These are phyloP conservation scores for Akanthomyces lecanii DNA, from an alignment of 2,329 filamentous ascomycete species.

Conservation along the genomic window DNA sequence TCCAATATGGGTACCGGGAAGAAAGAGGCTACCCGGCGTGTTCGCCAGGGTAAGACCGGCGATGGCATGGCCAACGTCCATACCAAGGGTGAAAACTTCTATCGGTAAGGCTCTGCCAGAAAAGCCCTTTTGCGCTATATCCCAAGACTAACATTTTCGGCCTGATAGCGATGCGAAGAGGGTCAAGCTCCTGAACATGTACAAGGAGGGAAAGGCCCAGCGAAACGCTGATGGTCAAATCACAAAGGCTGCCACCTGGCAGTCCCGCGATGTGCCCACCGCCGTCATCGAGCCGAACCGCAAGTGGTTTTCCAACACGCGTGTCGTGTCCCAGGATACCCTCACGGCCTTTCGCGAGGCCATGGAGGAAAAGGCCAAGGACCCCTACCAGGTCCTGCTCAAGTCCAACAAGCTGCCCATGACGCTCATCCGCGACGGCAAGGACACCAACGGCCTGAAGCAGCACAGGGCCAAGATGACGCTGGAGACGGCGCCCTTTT, in stretches of 20 bases:
- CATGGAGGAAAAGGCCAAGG: conserved; percentile 82
- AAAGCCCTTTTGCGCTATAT: background rate
- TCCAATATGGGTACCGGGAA: conserved; percentile 78
- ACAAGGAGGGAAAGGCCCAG: conserved; percentile 79
- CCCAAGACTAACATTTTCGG: conserved; percentile 11
- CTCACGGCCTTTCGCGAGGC: conserved; percentile 84
- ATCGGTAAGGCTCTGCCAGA: conserved; percentile 57
- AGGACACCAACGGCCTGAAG: conserved; percentile 76
- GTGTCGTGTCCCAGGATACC: conserved; percentile 83
- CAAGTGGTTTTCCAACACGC: conserved; percentile 96
- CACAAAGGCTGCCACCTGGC: conserved; percentile 76
- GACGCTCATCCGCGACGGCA: conserved; percentile 80
- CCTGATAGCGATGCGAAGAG: conserved; percentile 65
- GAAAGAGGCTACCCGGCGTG: conserved; percentile 80
- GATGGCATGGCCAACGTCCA: conserved; percentile 91
- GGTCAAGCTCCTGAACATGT: conserved; percentile 83
- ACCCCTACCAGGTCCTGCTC: conserved; percentile 91
- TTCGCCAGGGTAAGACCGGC: conserved; percentile 76
- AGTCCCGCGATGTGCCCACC: conserved; percentile 74
- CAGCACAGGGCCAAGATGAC: conserved; percentile 92
- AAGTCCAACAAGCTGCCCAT: conserved; percentile 97
- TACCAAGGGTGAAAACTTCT: conserved; percentile 97
- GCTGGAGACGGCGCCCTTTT: conserved; percentile 80
- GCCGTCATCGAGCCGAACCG: conserved; percentile 93
- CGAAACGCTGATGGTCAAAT: conserved; percentile 81